These are phyloP conservation scores for Tetrahymena elliotti DNA, from an alignment of 73 alveolate genomes.

Conservation along the genomic window DNA sequence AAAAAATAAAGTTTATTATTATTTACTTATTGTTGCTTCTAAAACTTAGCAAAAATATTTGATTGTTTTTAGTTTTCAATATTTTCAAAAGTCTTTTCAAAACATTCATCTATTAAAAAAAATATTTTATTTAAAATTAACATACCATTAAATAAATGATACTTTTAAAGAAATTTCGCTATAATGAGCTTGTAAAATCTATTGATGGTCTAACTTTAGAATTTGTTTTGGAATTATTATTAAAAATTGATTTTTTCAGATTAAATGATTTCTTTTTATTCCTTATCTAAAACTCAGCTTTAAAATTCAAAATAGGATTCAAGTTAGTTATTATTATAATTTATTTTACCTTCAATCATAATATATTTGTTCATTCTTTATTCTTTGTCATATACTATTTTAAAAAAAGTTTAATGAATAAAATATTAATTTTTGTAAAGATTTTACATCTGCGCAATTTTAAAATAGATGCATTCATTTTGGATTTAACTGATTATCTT, in stretches of 20 bases:
- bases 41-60: no score
- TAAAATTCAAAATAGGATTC: no score
- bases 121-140: no score
- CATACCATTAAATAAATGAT: no score
- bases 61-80: neutral
- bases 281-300: neutral
- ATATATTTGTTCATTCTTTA: neutral
- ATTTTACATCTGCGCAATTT: neutral
- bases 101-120: neutral
- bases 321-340: neutral
- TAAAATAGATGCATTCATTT: neutral
- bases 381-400: neutral
- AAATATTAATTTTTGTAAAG: no score
- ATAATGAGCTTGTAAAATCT: neutral
- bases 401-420: no score
- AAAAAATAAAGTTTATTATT: no score
- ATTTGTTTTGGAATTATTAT: no score
- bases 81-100: neutral
- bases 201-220: neutral
- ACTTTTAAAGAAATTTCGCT: neutral
- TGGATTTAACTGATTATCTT: neutral
- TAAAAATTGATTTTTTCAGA: no score
- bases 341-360: neutral
- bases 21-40: neutral
- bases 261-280: no score